Evolutionary conservation across 495 filamentous ascomycete genomes (phyloP), one percentile per base, ranked within the genome.

Genomic region (Penicillium macrosclerotiorum): DNA sequence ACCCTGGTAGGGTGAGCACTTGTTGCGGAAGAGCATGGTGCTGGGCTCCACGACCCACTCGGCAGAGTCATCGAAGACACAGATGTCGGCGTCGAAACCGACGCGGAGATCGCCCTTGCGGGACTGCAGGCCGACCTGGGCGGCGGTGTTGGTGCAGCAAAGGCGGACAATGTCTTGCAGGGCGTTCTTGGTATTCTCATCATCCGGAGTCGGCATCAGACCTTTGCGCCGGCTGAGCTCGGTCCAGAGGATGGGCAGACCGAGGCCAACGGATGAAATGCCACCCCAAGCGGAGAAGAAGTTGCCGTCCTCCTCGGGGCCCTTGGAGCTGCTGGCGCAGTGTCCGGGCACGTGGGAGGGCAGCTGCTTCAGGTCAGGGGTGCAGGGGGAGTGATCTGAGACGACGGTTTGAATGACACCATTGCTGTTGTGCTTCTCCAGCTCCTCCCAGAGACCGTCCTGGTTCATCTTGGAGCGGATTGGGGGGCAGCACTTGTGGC

Each of bases 251-350:
- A 98, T 95, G 7, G 86, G 86, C 4, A 98, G 77, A 1, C 93
- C 93, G 12, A 98, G 76, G 2, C 93, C 93, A 38, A 98, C 93
- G 17, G 86, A 91, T 12, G 87, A 92, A 61, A 98, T 93, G 33
- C 93, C 93, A 32, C 93, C 93, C 93, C 93, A 98, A 1, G 91
- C 90, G 14, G 86, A 80, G 66, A 96, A 90, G 78, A 98, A 98
- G 68, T 97, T 86, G 31, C 92, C 55, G 51, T 67, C 52, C 31
- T 70, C 63, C 33, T 63, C 65, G 2, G 55, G 53, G 16, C 59
- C 46, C 31, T 59, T 48, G 9, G 30, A 52, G 8, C 58, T 51
- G n/a, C 50, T 45, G 13, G 57, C 54, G 40, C 60, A 64, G 55
- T 65, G 52, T n/a, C 61, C 62, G 9, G 75, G 69, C 3, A 94